Evolutionary conservation across 2,329 filamentous ascomycete genomes (phyloP), one percentile per base, ranked within the genome.

Genomic region (Cladosporium sp.): DNA sequence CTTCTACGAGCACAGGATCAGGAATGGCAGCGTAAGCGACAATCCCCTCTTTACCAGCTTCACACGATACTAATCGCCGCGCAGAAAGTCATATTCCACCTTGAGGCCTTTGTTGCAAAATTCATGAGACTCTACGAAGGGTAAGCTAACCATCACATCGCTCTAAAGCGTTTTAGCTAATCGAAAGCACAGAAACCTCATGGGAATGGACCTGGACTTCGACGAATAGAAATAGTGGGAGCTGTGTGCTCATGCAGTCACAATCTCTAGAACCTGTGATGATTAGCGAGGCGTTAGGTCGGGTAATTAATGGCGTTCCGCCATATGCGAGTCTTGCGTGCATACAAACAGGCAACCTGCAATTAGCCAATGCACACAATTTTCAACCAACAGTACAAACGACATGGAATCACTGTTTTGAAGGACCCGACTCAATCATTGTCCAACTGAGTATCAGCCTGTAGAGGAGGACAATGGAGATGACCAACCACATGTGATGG

Each of bases 61-160:
- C 34, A 8, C 13, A 51, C 4, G 11, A 39, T 30, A 58, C 23
- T 58, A 34, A 58, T 11, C 1, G 3, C 5, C 2, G 26, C 69
- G 65, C 66, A 83, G 78, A 99, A 99, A 84, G 91, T 96, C 66
- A 98, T 99, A 68, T 99, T 99, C 79, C 96, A 99, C 75, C 82
- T 99, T 4, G 96, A 99, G 79, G 95, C 95, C 3, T 99, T 99
- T 79, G 95, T 99, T 66, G 94, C 94, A 65, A 98, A 97, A 81
- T 97, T 98, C 77, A 98, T 99, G 94, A 88, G 94, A 72, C 88
- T 98, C 71, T 86, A 94, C 69, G 95, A 99, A 82, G 94, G 93
- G 88, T 96, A 88, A 69, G 81, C 32, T 3, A 11, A 21, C 34
- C 28, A 43, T 28, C 2, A 36, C 16, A 14, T 10, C 26, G 0